Conservation (phyloP, 352 stramenopile genomes). For the Phytophthora rubi region DNA sequence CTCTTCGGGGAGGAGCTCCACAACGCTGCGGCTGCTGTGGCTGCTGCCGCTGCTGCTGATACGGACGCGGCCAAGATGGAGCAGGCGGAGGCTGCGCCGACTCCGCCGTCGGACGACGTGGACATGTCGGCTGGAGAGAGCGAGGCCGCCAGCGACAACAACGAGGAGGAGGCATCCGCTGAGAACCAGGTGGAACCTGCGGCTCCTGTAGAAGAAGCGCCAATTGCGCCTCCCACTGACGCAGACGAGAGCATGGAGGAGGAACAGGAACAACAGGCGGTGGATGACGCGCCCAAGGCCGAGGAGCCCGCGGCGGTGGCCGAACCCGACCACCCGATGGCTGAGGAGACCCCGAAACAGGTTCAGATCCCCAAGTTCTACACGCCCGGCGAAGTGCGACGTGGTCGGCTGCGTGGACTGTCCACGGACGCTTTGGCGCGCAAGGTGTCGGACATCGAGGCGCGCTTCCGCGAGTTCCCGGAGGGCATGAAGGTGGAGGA, state of each 20-base stretch:
- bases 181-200: conserved; percentile 22
- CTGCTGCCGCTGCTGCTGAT: conserved; percentile 9
- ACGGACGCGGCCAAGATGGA: conserved; percentile 24
- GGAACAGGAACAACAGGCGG: conserved; percentile 21
- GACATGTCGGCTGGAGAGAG: conserved; percentile 45
- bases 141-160: conserved; percentile 22
- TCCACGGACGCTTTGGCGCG: conserved; percentile 69
- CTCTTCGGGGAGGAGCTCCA: conserved; percentile 81
- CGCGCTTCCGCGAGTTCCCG: conserved; percentile 76
- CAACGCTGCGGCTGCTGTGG: conserved; percentile 27
- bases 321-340: conserved; percentile 43
- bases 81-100: background rate
- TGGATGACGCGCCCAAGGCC: conserved; percentile 6
- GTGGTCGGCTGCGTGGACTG: conserved; percentile 62
- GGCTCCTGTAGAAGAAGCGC: conserved; percentile 2
- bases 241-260: conserved; percentile 38
- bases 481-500: conserved; percentile 88
- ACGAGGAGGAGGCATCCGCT: conserved; percentile 14
- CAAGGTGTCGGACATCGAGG: conserved; percentile 78
- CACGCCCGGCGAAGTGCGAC: conserved; percentile 64
- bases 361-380: conserved; percentile 77
- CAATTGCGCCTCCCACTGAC: conserved; percentile 10
- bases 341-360: conserved; percentile 28
- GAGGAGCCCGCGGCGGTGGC: conserved; percentile 10
- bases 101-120: conserved; percentile 46